phyloP scores from a whole-genome alignment of 2,329 filamentous ascomycete species.

The Diaporthe batatas region DNA sequence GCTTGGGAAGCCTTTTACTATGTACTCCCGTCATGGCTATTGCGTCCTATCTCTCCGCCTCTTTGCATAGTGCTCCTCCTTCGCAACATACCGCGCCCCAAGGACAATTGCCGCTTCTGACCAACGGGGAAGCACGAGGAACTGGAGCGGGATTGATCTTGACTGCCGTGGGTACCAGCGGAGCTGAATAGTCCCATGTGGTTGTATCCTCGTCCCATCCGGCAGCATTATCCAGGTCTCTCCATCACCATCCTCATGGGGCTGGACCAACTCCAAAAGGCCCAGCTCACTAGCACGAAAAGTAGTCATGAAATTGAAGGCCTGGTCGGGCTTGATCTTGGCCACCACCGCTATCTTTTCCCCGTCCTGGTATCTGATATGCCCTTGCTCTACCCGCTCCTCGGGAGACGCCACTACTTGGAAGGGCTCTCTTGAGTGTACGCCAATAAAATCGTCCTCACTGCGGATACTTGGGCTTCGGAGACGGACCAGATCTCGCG shows the following conservation, averaged over 20 bases:
- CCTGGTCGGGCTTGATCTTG: slow-evolving; percentile 1
- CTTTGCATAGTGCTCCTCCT: not conserved
- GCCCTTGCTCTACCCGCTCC: not conserved
- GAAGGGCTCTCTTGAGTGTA: not conserved
- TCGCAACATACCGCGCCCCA: slow-evolving; percentile 1
- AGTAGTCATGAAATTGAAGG: slow-evolving; percentile 15
- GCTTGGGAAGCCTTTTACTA: not conserved
- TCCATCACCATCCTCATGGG: not conserved
- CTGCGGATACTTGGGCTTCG: slow-evolving; percentile 6
- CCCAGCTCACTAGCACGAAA: not conserved
- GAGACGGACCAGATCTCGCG: not conserved
- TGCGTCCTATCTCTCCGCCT: not conserved
- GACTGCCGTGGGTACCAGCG: not conserved
- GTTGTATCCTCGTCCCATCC: not conserved
- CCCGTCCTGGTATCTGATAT: not conserved
- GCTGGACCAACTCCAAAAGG: not conserved
- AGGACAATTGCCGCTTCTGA: not conserved
- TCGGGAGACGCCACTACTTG: not conserved
- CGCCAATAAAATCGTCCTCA: slow-evolving; percentile 1
- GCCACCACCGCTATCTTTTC: not conserved
- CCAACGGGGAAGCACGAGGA: slow-evolving; percentile 7
- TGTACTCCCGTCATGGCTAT: not conserved
- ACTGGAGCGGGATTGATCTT: not conserved
- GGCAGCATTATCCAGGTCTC: slow-evolving; percentile 1
- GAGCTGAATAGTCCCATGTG: slow-evolving; percentile 5